Conservation (phyloP, 106 monocot species). For the Posidonia australis region DNA sequence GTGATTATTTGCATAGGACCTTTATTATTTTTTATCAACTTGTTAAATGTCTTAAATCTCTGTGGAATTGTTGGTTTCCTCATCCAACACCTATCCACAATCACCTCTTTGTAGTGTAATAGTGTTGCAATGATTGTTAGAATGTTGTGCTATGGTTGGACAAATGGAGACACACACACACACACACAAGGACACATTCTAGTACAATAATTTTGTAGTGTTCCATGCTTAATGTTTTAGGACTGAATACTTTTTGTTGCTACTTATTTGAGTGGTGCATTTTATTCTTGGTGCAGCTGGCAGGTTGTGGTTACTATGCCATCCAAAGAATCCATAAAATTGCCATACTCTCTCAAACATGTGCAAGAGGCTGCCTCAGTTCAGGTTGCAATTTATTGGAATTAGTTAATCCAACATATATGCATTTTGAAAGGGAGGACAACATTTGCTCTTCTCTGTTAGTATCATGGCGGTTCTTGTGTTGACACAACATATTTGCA, state of each 20-base stretch:
- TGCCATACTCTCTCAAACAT: constrained; percentile 23
- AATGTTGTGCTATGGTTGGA: neutral
- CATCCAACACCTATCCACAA: neutral
- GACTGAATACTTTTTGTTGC: neutral
- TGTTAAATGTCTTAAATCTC: too few relatives aligned
- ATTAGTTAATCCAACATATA: neutral
- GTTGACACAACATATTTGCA: too few relatives aligned
- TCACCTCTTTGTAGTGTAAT: neutral
- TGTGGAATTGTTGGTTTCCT: neutral
- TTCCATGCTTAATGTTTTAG: neutral
- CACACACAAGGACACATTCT: too few relatives aligned
- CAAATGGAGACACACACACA: too few relatives aligned
- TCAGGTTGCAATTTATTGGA: constrained; percentile 1
- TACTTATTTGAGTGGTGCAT: neutral
- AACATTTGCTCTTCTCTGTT: too few relatives aligned
- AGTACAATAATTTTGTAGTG: too few relatives aligned
- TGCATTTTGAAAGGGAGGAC: too few relatives aligned
- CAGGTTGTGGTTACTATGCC: constrained; percentile 19
- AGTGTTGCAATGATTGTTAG: neutral
- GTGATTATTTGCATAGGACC: neutral
- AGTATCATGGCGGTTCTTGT: too few relatives aligned
- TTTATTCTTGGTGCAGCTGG: constrained; percentile 15
- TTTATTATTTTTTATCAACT: neutral
- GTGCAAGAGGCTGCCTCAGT: constrained; percentile 1
- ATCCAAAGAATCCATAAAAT: constrained; percentile 10